Percentiles rank a stretch among this genome's conserved stretches.
These are phyloP conservation scores for Phytophthora vignae DNA, from an alignment of 352 stramenopile genomes.

Conservation along the genomic window DNA sequence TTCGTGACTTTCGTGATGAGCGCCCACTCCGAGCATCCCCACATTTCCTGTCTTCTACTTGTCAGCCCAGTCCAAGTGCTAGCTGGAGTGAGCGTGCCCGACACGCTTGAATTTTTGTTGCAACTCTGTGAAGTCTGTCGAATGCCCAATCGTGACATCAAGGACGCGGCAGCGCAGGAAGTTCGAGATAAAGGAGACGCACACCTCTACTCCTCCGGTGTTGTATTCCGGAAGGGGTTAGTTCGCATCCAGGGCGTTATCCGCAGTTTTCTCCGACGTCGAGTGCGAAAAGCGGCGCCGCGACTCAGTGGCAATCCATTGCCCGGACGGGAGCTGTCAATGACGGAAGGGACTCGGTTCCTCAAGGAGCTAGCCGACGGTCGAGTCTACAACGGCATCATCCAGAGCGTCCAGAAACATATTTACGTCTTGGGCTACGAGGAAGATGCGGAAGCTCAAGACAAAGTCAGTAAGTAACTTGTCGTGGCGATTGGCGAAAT, in stretches of 20 bases:
- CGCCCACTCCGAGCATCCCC: slow-evolving; percentile 40
- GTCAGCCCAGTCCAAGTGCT: slow-evolving; percentile 89
- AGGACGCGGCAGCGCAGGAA: slow-evolving; percentile 60
- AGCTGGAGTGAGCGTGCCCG: slow-evolving; percentile 64
- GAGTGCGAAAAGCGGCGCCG: slow-evolving; percentile 35
- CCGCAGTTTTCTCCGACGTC: slow-evolving; percentile 73
- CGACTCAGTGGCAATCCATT: background rate
- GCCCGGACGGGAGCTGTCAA: slow-evolving; percentile 30
- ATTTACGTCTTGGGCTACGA: slow-evolving; percentile 71
- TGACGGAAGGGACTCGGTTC: slow-evolving; percentile 69
- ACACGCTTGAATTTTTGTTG: slow-evolving; percentile 79
- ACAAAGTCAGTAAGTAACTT: slow-evolving; percentile 67
- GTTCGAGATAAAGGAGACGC: slow-evolving; percentile 73
- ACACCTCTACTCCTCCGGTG: slow-evolving; percentile 73
- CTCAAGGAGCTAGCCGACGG: slow-evolving; percentile 78
- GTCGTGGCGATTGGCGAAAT: no score
- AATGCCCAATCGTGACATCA: slow-evolving; percentile 51
- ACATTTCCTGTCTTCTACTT: slow-evolving; percentile 75
- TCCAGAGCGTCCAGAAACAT: slow-evolving; percentile 53
- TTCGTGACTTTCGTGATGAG: slow-evolving; percentile 76
- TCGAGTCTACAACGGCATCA: slow-evolving; percentile 72
- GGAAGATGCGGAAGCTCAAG: slow-evolving; percentile 60
- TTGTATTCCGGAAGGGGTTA: slow-evolving; percentile 77
- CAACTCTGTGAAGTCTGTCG: slow-evolving; percentile 76
- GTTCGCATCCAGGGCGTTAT: slow-evolving; percentile 77